Conservation (phyloP, 306 rosid genomes). For the Castanospermum australe region DNA sequence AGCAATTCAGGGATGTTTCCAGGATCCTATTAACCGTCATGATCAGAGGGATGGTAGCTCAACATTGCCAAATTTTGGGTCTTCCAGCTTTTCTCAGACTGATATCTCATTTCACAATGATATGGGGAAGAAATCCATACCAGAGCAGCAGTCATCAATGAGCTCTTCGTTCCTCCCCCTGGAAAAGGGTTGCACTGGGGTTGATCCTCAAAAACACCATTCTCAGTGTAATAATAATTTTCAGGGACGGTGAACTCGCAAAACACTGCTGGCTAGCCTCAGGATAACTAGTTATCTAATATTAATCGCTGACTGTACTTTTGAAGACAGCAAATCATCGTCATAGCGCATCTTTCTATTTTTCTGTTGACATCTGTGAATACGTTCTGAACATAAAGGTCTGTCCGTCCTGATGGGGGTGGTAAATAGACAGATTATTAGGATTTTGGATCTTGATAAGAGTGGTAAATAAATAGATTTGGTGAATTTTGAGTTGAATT, state of each 20-base stretch:
- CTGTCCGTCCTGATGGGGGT: too few species aligned
- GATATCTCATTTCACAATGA: conserved; percentile 49
- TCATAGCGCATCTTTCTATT: neutral
- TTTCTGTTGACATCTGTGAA: conserved; percentile 2
- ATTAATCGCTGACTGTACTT: neutral
- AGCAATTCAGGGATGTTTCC: conserved; percentile 44
- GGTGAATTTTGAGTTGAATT: too few species aligned
- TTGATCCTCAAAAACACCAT: conserved; percentile 41
- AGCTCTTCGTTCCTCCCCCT: conserved; percentile 37
- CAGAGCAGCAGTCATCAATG: conserved; percentile 34
- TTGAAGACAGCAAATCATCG: neutral
- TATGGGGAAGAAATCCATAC: conserved; percentile 40
- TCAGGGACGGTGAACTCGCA: conserved; percentile 46
- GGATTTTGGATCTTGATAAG: too few species aligned
- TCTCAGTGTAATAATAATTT: conserved; percentile 38
- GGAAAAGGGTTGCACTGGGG: conserved; percentile 38
- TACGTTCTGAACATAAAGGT: neutral
- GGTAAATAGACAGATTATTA: too few species aligned
- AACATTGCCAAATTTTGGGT: conserved; percentile 52
- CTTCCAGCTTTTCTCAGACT: conserved; percentile 46
- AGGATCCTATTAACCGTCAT: conserved; percentile 37
- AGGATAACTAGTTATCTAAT: neutral
- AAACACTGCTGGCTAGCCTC: neutral
- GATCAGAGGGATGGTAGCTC: conserved; percentile 25
- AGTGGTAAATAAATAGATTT: too few species aligned